Percentiles rank a stretch among this genome's conserved stretches.
Conservation (phyloP, 2,329 filamentous ascomycete genomes). For the Ascochyta lentis region DNA sequence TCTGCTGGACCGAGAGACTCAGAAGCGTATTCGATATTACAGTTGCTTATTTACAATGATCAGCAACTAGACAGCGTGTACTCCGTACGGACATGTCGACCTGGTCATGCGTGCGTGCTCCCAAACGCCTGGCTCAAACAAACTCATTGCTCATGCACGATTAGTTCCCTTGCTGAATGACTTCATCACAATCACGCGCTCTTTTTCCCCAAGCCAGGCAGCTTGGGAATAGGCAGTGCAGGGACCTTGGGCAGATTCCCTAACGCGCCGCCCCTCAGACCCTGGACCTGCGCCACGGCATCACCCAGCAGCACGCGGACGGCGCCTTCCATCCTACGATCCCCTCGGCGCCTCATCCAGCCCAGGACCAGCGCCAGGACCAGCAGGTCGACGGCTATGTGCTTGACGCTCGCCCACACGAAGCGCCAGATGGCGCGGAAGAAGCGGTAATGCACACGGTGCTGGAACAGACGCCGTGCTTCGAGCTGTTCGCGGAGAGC, state of each 20-base stretch:
- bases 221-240: constrained; percentile 17
- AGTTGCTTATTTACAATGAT: no score
- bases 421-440: constrained; percentile 59
- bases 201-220: constrained; percentile 31
- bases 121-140: no score
- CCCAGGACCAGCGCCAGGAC: constrained; percentile 70
- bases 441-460: constrained; percentile 66
- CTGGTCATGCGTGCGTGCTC: no score
- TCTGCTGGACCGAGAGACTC: no score
- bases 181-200: constrained; percentile 13
- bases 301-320: constrained; percentile 68
- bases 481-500: constrained; percentile 91
- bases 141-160: no score
- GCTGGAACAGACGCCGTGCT: constrained; percentile 73
- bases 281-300: constrained; percentile 48
- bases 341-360: constrained; percentile 75
- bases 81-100: no score
- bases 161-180: no score
- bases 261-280: constrained; percentile 39
- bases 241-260: constrained; percentile 18
- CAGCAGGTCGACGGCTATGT: constrained; percentile 74
- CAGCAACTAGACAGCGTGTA: no score
- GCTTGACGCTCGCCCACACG: constrained; percentile 76
- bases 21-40: no score
- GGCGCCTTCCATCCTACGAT: constrained; percentile 75